Percentiles rank a stretch among this genome's conserved stretches.
phyloP scores from a whole-genome alignment of 352 stramenopile species.

The Pythium biforme region DNA sequence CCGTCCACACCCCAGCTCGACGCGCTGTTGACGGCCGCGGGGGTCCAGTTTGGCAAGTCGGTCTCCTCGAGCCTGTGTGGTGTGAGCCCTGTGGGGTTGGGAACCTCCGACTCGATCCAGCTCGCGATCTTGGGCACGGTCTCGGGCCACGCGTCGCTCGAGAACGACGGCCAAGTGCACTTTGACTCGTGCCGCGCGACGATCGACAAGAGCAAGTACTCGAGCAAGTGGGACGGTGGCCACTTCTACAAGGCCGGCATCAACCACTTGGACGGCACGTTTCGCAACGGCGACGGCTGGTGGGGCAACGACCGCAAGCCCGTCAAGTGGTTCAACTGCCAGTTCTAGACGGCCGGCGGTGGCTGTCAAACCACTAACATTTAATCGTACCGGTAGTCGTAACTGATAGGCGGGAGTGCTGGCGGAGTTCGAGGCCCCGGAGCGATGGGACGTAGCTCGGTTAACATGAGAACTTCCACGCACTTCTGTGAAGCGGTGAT shows the following conservation, averaged over 20 bases:
- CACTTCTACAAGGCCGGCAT: slow-evolving; percentile 36
- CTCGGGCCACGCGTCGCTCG: slow-evolving; percentile 28
- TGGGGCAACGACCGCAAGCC: slow-evolving; percentile 41
- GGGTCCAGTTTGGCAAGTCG: slow-evolving; percentile 4
- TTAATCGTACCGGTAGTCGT: too few species aligned
- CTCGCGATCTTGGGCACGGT: slow-evolving; percentile 21
- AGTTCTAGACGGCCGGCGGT: slow-evolving; percentile 24
- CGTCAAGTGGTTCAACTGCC: slow-evolving; percentile 45
- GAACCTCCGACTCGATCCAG: slow-evolving; percentile 20
- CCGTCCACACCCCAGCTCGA: slow-evolving; percentile 13
- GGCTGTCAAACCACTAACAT: not conserved
- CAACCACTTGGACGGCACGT: slow-evolving; percentile 38
- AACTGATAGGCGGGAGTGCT: not conserved
- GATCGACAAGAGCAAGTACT: slow-evolving; percentile 15
- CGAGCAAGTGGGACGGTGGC: slow-evolving; percentile 14
- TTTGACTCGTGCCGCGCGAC: slow-evolving; percentile 30
- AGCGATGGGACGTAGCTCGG: too few species aligned
- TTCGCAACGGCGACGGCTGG: slow-evolving; percentile 34
- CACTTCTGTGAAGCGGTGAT: too few species aligned
- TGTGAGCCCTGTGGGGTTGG: slow-evolving; percentile 30
- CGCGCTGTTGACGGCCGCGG: slow-evolving; percentile 11
- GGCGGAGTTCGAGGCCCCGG: too few species aligned
- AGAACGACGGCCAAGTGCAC: slow-evolving; percentile 39
- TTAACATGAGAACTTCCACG: too few species aligned
- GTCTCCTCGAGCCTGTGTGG: slow-evolving; percentile 29